A percentile compares a stretch with the other conserved stretches of the same genome.
Conservation (phyloP, 306 rosid genomes). For the Malus domestica region DNA sequence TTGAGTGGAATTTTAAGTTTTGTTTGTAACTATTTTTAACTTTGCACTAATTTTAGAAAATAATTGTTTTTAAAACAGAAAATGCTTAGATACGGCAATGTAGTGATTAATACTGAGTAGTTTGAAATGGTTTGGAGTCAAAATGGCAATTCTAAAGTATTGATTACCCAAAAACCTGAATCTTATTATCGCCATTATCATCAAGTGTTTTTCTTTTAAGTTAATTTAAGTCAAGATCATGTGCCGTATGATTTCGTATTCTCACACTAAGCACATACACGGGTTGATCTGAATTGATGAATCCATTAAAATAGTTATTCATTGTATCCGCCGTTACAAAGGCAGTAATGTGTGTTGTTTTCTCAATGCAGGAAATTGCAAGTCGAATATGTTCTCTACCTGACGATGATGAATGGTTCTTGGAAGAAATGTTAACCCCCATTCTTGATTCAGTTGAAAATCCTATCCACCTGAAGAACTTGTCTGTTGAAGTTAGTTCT, state of each 20-base stretch:
- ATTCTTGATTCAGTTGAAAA: constrained; percentile 71
- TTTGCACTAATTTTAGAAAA: background rate
- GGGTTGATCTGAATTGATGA: background rate
- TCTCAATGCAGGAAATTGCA: constrained; percentile 44
- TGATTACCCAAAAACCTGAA: background rate
- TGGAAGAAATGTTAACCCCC: constrained; percentile 70
- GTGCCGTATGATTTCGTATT: background rate
- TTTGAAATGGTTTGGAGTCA: background rate
- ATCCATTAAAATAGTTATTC: background rate
- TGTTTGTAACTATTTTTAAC: background rate
- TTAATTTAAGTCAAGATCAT: background rate
- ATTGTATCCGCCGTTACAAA: background rate
- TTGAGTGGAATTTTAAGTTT: background rate
- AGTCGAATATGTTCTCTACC: constrained; percentile 41
- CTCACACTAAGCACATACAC: background rate
- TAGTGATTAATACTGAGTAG: background rate
- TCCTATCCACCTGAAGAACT: constrained; percentile 84
- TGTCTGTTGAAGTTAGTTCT: constrained; percentile 55
- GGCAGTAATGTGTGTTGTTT: constrained; percentile 2
- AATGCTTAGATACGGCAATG: background rate
- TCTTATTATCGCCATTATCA: background rate
- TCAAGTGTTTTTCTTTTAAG: background rate
- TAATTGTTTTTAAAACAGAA: background rate
- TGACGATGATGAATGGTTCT: constrained; percentile 46
- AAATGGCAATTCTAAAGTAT: background rate